These are phyloP conservation scores for Talaromyces piceae DNA, from an alignment of 2,329 filamentous ascomycete species.

Conservation along the genomic window DNA sequence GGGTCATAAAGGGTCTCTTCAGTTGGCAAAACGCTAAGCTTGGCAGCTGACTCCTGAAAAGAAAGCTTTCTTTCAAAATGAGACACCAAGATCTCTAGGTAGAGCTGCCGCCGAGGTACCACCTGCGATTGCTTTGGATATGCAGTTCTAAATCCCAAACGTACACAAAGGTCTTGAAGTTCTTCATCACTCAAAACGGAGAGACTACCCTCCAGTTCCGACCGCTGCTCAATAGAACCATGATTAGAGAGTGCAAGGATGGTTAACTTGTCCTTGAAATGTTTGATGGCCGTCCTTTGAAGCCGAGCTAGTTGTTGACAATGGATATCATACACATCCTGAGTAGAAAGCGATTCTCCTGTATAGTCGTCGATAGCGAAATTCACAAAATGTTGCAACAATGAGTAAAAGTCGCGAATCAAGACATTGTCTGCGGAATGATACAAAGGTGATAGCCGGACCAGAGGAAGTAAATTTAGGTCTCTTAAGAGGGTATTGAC, in stretches of 20 bases:
- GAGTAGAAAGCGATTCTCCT: constrained; percentile 63
- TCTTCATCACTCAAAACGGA: constrained; percentile 67
- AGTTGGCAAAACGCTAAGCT: constrained; percentile 72
- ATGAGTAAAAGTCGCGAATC: constrained; percentile 67
- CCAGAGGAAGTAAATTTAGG: constrained; percentile 69
- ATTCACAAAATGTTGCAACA: constrained; percentile 79
- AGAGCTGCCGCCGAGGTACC: constrained; percentile 47
- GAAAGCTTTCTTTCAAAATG: constrained; percentile 69
- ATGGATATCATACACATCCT: constrained; percentile 72
- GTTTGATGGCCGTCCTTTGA: constrained; percentile 68
- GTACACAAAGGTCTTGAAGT: constrained; percentile 57
- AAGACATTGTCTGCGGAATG: constrained; percentile 66
- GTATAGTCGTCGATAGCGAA: constrained; percentile 91
- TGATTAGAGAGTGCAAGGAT: constrained; percentile 90
- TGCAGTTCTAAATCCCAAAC: constrained; percentile 70
- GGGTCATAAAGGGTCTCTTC: constrained; percentile 73
- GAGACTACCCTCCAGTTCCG: constrained; percentile 71
- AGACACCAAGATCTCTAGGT: constrained; percentile 62
- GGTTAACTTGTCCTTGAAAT: constrained; percentile 86
- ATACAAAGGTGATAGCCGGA: constrained; percentile 71
- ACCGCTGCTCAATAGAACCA: constrained; percentile 71
- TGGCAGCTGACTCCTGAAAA: constrained; percentile 70
- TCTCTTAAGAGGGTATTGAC: constrained; percentile 84
- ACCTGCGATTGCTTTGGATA: constrained; percentile 69
- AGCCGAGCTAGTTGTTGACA: constrained; percentile 69